Base-by-base conservation (phyloP, 257 asterid species). In the Striga asiatica region DNA sequence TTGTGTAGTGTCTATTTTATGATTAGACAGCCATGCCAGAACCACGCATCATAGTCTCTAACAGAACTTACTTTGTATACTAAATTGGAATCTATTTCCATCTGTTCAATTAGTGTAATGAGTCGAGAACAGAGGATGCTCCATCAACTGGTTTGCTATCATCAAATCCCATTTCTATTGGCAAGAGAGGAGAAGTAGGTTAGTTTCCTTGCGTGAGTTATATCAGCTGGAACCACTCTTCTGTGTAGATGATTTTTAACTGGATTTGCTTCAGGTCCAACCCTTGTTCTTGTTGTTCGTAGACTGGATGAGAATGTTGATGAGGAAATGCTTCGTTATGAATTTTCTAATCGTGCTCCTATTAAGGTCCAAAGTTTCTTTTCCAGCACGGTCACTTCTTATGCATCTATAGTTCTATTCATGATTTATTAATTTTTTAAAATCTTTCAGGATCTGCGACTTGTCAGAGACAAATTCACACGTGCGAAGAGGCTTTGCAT, bases 221-320 rank as follows among this genome's bases (percentile, higher is more conserved):
- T 48, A 11, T 48, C 35, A 17, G 51, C 18, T 38, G 19, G 23
- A 17, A 29, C 47, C 35, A 55, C 34, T 54, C 48, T 66, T 22
- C 38, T 59, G 8, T 65, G 19, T 59, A 12, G 53, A 22, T 22
- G 52, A 29, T 18, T 8, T 69, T 61, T 54, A 68, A 65, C 29
- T 20, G 50, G 21, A 24, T 63, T 10, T 61, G 58, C 67, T 47
- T 71, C 80, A 91, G 98, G 95, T 65, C 98, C 98, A 50, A 82
- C 95, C 6, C 93, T 87, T 76, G 98, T 88, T 60, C 93, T 92
- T 72, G 98, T 88, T 62, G 94, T 88, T 68, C 98, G 95, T 19
- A 97, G 98, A 38, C 74, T 92, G 84, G 98, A 88, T 73, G 98
- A 92, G 61, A 84, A 92, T 82, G 97, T 97, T 57, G 97, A 92